Evolutionary conservation across 495 filamentous ascomycete species (phyloP), one percentile per base, ranked within the genome.

Genomic region (Hyaloscypha finlandica): DNA sequence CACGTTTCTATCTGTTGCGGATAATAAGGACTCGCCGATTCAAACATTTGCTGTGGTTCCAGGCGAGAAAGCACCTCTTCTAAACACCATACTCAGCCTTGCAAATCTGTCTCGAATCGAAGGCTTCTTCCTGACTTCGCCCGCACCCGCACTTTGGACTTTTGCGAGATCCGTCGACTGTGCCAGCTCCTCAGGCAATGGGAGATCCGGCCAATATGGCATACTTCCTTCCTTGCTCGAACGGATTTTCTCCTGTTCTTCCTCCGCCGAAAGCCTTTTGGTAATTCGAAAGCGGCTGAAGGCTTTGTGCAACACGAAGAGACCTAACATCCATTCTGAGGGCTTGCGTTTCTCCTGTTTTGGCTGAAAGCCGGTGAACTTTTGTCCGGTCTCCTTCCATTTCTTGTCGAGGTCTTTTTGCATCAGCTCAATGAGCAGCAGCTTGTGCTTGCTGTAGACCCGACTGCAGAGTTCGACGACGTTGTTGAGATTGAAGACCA

Each of bases 401-500:
- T n/a, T 16, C 20, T 45, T 35, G 37, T 60, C 64, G 14, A 22
- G 25, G 16, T 48, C 35, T 16, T 31, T 48, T 30, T 66, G 45
- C 64, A 66, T 66, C n/a, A 59, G 64, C 37, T 45, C 55, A 31
- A 66, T 29, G n/a, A 66, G 54, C 12, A 20, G 12, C 0, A 6
- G n/a, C 37, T 60, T 59, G 35, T 22, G 64, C 35, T 32, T 48
- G 22, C 25, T n/a, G 42, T 66, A 66, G 32, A 52, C 16, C 8
- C 29, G 37, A 22, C 14, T 35, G 39, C 56, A 31, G 37, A 60
- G n/a, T 22, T 48, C 42, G 35, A 54, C 65, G n/a, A 67, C 9
- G 32, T 52, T 61, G 35, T 56, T 32, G 57, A 67, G 45, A 16
- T 67, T 67, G 65, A 67, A 61, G 31, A 67, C 65, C 6, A 67